Conservation (phyloP, 1,284 basidiomycete genomes). For the Moesziomyces aphidis region DNA sequence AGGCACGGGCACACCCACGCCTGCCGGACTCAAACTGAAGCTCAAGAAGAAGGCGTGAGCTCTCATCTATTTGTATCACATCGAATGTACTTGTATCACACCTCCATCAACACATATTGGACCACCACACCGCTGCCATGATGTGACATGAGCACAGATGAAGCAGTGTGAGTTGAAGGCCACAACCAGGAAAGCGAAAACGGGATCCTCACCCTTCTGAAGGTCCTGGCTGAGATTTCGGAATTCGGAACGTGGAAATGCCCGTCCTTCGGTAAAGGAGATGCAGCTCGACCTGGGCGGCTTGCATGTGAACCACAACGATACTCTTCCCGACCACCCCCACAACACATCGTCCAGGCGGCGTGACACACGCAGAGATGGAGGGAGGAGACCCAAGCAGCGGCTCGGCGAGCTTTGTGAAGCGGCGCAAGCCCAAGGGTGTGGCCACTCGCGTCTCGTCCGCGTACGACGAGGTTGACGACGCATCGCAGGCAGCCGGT, state of each 20-base stretch:
- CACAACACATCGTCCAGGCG: background rate
- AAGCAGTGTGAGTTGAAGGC: background rate
- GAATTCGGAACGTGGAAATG: conserved; percentile 13
- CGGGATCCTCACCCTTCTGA: background rate
- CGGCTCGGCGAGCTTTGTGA: conserved; percentile 29
- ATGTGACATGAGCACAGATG: too few relatives aligned
- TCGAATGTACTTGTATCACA: background rate
- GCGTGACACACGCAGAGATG: background rate
- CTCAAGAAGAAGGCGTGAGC: conserved; percentile 48
- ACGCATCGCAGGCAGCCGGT: background rate
- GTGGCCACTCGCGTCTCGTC: conserved; percentile 25
- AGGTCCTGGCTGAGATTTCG: conserved; percentile 13
- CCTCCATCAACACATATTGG: background rate
- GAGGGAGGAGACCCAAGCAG: background rate
- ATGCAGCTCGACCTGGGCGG: conserved; percentile 5
- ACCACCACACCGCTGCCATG: too few relatives aligned
- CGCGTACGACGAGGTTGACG: conserved; percentile 15
- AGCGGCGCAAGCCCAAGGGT: conserved; percentile 30
- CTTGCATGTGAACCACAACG: background rate
- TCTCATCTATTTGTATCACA: background rate
- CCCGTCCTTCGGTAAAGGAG: conserved; percentile 10
- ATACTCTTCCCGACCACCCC: background rate
- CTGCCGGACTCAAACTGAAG: conserved; percentile 43
- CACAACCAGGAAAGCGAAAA: background rate
- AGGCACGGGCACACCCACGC: conserved; percentile 26